Conservation (phyloP, 768 basidiomycete genomes). For the Cantharellus anzutake region DNA sequence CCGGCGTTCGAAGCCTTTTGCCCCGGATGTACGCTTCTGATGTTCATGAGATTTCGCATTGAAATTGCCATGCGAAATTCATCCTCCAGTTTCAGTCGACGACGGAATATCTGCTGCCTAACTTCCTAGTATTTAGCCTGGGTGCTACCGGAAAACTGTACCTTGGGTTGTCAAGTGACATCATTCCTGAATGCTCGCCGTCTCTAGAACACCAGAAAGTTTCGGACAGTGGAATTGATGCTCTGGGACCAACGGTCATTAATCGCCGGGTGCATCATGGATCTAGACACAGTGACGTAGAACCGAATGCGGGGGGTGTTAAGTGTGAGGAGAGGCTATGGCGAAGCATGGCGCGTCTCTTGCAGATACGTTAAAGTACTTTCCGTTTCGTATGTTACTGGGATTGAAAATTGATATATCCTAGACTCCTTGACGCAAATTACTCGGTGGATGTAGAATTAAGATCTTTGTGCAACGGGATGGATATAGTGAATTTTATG, state of each 20-base stretch:
- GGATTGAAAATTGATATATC: no score
- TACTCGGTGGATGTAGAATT: no score
- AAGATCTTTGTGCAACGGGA: no score
- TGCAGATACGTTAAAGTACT: conserved; percentile 55
- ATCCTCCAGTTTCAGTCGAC: neutral
- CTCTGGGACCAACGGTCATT: neutral
- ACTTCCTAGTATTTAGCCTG: conserved; percentile 50
- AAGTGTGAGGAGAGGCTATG: conserved; percentile 10
- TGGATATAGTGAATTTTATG: no score
- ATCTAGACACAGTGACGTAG: neutral
- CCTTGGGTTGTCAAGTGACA: conserved; percentile 27
- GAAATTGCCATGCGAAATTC: no score
- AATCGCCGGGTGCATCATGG: neutral
- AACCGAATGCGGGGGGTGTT: neutral
- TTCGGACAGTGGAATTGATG: conserved; percentile 10
- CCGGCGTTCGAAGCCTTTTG: conserved; percentile 33
- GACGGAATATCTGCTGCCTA: conserved; percentile 37
- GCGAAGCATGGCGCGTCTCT: conserved; percentile 32
- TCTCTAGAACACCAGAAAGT: conserved; percentile 13
- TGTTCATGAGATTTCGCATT: neutral
- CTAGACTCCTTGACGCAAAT: no score
- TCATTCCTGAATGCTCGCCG: conserved; percentile 1
- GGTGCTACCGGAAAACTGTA: conserved; percentile 40
- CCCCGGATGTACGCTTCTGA: conserved; percentile 35
- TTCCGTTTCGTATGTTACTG: neutral